A percentile compares a stretch with the other conserved stretches of the same genome.
Conservation (phyloP, 2,329 filamentous ascomycete genomes). For the Curvularia eragrostidis region DNA sequence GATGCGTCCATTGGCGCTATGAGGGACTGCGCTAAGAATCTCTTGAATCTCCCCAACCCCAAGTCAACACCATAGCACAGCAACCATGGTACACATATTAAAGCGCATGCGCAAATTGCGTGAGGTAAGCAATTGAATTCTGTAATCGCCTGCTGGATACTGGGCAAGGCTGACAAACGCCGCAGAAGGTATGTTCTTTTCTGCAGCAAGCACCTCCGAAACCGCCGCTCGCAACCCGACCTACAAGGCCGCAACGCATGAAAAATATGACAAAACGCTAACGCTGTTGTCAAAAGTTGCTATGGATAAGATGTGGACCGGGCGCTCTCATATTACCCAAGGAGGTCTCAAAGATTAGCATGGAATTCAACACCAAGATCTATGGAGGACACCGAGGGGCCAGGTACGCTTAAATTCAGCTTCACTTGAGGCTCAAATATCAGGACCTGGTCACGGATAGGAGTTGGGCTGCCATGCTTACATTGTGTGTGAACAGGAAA, state of each 20-base stretch:
- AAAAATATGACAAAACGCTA: constrained; percentile 8
- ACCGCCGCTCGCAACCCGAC: constrained; percentile 6
- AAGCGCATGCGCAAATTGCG: constrained; percentile 78
- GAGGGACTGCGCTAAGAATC: constrained; percentile 27
- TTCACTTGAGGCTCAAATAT: background rate
- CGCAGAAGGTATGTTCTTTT: constrained; percentile 42
- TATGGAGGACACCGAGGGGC: constrained; percentile 75
- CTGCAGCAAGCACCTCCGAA: constrained; percentile 28
- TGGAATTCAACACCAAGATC: constrained; percentile 71
- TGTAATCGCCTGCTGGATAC: background rate
- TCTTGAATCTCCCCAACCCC: constrained; percentile 33
- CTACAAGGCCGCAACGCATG: background rate
- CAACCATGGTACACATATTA: constrained; percentile 62
- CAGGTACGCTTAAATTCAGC: constrained; percentile 59
- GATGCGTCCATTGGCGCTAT: constrained; percentile 17
- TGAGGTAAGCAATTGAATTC: constrained; percentile 61
- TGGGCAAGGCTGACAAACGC: constrained; percentile 29
- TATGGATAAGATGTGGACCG: constrained; percentile 77
- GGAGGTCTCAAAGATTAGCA: constrained; percentile 75
- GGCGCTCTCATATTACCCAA: constrained; percentile 82
- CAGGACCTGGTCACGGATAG: background rate
- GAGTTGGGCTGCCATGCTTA: background rate
- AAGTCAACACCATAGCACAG: constrained; percentile 23
- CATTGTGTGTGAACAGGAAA: constrained; percentile 62
- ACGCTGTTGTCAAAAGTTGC: constrained; percentile 60